Evolutionary conservation across 1,284 basidiomycete species (phyloP).

Genomic region (Trametes pubescens): DNA sequence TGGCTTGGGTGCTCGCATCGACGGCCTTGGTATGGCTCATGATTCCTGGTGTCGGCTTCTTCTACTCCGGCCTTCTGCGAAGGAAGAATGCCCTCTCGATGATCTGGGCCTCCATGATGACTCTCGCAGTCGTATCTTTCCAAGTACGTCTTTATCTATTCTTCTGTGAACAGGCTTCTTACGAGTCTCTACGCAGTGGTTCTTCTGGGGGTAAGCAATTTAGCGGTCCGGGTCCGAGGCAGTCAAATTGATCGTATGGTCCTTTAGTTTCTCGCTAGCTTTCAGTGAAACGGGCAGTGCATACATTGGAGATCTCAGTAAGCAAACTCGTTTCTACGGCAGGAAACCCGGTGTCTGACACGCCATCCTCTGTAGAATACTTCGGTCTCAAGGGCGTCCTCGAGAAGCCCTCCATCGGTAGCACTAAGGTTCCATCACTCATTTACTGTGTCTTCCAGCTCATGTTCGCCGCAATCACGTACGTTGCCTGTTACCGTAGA

Average conservation of each 20-base stretch:
- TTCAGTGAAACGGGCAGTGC: constrained; percentile 57
- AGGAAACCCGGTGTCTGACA: background rate
- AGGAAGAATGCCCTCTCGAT: constrained; percentile 94
- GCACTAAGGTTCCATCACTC: constrained; percentile 78
- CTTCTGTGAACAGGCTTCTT: background rate
- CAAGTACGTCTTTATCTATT: constrained; percentile 40
- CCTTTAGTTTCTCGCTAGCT: constrained; percentile 49
- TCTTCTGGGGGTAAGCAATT: constrained; percentile 54
- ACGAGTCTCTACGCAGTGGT: constrained; percentile 43
- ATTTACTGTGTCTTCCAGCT: constrained; percentile 91
- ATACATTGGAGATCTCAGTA: constrained; percentile 52
- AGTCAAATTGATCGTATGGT: constrained; percentile 1
- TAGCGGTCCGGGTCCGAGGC: background rate
- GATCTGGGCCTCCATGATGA: constrained; percentile 87
- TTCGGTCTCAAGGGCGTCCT: constrained; percentile 89
- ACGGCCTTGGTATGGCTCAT: constrained; percentile 90
- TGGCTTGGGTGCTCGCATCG: constrained; percentile 77
- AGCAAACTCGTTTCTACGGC: constrained; percentile 14
- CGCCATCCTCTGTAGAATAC: constrained; percentile 54
- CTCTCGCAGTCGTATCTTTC: constrained; percentile 65
- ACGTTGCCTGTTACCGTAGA: constrained; percentile 13
- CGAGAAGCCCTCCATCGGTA: constrained; percentile 79
- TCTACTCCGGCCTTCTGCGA: constrained; percentile 87
- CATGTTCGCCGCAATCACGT: constrained; percentile 91
- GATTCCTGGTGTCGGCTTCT: constrained; percentile 91